Conservation (phyloP, 768 basidiomycete genomes). For the Boletus pseudo-olivaceus region DNA sequence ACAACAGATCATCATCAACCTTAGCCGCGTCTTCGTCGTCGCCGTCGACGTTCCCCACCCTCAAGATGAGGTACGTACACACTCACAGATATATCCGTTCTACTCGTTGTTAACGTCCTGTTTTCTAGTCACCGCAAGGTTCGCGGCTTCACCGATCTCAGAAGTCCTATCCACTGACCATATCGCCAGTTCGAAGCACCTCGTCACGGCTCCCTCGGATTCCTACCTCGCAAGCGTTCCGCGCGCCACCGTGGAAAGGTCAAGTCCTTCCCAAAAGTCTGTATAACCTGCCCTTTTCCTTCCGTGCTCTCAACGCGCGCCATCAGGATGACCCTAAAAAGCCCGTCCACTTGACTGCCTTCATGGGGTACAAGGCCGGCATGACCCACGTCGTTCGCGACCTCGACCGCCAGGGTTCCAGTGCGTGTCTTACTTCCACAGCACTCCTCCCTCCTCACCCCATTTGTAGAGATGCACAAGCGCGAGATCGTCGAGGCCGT, state of each 20-base stretch:
- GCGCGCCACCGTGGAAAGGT: conserved; percentile 98
- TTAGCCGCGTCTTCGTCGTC: not conserved
- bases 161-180: conserved; percentile 14
- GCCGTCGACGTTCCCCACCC: conserved; percentile 20
- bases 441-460: not conserved
- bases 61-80: conserved; percentile 62
- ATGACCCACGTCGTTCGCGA: conserved; percentile 99
- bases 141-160: conserved; percentile 23
- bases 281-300: conserved; percentile 17
- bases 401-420: conserved; percentile 98
- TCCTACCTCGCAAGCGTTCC: conserved; percentile 93
- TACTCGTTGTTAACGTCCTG: not conserved
- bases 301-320: conserved; percentile 4
- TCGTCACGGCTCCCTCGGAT: conserved; percentile 96
- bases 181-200: conserved; percentile 88
- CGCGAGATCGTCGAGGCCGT: conserved; percentile 99
- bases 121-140: conserved; percentile 83
- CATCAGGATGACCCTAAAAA: conserved; percentile 97
- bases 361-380: conserved; percentile 99
- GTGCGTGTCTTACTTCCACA: conserved; percentile 48
- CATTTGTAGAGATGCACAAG: conserved; percentile 93
- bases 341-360: conserved; percentile 96
- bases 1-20: not conserved
- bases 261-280: conserved; percentile 97
- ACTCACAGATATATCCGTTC: not conserved